Evolutionary conservation across 352 stramenopile species (phyloP).

Genomic region (Phytophthora multivora): DNA sequence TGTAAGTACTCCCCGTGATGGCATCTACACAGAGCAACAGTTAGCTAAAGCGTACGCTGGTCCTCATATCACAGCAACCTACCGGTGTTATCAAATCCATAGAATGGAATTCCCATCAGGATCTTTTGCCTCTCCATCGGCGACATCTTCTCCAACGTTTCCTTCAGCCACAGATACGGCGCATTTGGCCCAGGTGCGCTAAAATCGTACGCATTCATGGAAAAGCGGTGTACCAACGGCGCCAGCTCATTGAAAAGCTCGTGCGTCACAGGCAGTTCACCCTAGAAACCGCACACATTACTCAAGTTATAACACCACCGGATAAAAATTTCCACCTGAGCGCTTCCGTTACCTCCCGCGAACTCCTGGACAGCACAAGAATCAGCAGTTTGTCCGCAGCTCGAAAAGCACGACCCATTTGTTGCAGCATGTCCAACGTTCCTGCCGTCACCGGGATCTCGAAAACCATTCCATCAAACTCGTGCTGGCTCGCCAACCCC

Average conservation of each 20-base stretch:
- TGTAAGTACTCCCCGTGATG: slow-evolving; percentile 48
- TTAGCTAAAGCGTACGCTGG: background rate
- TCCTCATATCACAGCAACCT: background rate
- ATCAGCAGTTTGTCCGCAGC: slow-evolving; percentile 60
- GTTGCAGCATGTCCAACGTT: slow-evolving; percentile 67
- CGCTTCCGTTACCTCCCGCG: slow-evolving; percentile 42
- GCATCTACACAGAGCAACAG: slow-evolving; percentile 34
- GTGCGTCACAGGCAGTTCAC: slow-evolving; percentile 53
- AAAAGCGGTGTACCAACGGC: slow-evolving; percentile 76
- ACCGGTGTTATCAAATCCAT: slow-evolving; percentile 82
- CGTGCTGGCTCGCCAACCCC: slow-evolving; percentile 38
- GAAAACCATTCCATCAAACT: slow-evolving; percentile 79
- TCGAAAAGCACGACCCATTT: slow-evolving; percentile 56
- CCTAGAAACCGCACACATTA: slow-evolving; percentile 27
- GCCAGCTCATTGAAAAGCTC: slow-evolving; percentile 62
- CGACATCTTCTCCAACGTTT: slow-evolving; percentile 56
- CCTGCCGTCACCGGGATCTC: slow-evolving; percentile 70
- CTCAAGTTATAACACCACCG: background rate
- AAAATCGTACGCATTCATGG: slow-evolving; percentile 86
- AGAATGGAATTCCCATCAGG: slow-evolving; percentile 79
- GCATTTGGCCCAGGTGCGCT: slow-evolving; percentile 66
- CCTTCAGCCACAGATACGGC: slow-evolving; percentile 67
- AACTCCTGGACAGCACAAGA: slow-evolving; percentile 64
- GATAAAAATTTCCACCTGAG: background rate
- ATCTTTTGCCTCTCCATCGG: slow-evolving; percentile 57